Percentiles rank a stretch among this genome's conserved stretches.
These are phyloP conservation scores for Thecaphora frezii DNA, from an alignment of 1,284 basidiomycete genomes.

Conservation along the genomic window DNA sequence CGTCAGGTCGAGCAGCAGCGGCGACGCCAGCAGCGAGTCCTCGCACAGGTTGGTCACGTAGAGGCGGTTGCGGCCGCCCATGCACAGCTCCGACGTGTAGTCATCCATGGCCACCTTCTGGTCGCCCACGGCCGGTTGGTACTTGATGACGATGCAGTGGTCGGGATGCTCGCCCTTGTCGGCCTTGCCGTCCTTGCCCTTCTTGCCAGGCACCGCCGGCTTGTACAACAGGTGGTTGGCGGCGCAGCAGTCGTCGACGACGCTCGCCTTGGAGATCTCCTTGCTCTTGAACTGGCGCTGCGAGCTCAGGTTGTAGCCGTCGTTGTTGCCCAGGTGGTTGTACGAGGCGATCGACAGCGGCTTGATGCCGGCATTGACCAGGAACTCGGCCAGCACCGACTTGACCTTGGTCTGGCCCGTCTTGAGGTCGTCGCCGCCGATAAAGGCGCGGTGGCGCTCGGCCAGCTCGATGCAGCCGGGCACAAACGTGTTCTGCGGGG, in stretches of 20 bases:
- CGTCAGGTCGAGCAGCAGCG: conserved; percentile 88
- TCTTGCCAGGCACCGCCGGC: conserved; percentile 63
- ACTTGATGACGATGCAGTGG: conserved; percentile 78
- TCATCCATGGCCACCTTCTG: conserved; percentile 87
- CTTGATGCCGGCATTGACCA: conserved; percentile 98
- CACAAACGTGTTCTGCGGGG: conserved; percentile 98
- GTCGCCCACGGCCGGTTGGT: conserved; percentile 83
- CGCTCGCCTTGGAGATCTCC: conserved; percentile 83
- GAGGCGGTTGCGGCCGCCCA: conserved; percentile 64
- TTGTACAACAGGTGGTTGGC: conserved; percentile 89
- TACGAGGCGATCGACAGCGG: conserved; percentile 93
- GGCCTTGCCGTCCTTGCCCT: conserved; percentile 61
- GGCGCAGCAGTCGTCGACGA: conserved; percentile 73
- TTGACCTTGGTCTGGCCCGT: conserved; percentile 65
- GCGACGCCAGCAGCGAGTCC: conserved; percentile 94
- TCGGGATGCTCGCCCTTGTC: conserved; percentile 91
- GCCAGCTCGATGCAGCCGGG: conserved; percentile 92
- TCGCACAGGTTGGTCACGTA: conserved; percentile 58
- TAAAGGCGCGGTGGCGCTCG: conserved; percentile 85
- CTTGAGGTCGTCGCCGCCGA: conserved; percentile 98
- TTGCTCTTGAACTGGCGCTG: conserved; percentile 93
- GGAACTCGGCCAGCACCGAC: conserved; percentile 93
- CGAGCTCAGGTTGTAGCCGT: conserved; percentile 89
- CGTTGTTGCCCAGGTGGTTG: conserved; percentile 99
- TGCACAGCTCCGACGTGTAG: conserved; percentile 85